Evolutionary conservation across 192 early-diverging fungal genomes (phyloP).

Genomic region (Irineochytrium annulatum): DNA sequence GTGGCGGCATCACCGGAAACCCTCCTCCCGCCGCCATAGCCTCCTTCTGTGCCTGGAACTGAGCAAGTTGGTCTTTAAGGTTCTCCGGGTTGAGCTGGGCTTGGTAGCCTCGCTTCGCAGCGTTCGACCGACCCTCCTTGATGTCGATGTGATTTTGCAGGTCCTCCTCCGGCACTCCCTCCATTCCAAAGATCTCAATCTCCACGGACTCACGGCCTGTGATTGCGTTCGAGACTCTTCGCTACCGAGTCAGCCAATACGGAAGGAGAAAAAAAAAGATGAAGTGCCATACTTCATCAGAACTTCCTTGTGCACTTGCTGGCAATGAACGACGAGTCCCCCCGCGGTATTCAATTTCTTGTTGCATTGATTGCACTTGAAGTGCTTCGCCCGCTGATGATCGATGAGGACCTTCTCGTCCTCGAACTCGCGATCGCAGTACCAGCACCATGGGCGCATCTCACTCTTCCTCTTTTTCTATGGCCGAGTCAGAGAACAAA

Average conservation of each 20-base stretch:
- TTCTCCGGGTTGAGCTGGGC: constrained; percentile 23
- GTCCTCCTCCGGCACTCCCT: constrained; percentile 83
- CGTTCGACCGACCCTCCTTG: constrained; percentile 15
- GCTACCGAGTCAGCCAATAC: background rate
- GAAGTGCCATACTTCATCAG: constrained; percentile 57
- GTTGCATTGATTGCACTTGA: constrained; percentile 81
- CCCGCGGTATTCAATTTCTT: constrained; percentile 85
- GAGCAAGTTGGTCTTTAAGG: constrained; percentile 34
- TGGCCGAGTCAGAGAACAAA: too few species aligned
- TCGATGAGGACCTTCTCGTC: constrained; percentile 90
- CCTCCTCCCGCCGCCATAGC: constrained; percentile 5
- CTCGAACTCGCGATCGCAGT: constrained; percentile 94
- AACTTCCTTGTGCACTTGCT: constrained; percentile 91
- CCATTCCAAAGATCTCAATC: constrained; percentile 93
- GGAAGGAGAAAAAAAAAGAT: background rate
- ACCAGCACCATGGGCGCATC: constrained; percentile 60
- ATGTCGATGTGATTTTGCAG: constrained; percentile 57
- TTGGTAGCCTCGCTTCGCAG: constrained; percentile 18
- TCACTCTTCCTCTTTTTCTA: constrained; percentile 50
- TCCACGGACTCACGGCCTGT: constrained; percentile 81
- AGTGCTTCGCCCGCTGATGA: constrained; percentile 92
- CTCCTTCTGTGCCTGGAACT: constrained; percentile 38
- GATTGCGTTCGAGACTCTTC: constrained; percentile 80
- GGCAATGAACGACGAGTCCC: constrained; percentile 84
- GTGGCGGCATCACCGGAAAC: constrained; percentile 1